These are phyloP conservation scores for Scortechinia acanthostroma DNA, from an alignment of 2,329 filamentous ascomycete species.

Conservation along the genomic window DNA sequence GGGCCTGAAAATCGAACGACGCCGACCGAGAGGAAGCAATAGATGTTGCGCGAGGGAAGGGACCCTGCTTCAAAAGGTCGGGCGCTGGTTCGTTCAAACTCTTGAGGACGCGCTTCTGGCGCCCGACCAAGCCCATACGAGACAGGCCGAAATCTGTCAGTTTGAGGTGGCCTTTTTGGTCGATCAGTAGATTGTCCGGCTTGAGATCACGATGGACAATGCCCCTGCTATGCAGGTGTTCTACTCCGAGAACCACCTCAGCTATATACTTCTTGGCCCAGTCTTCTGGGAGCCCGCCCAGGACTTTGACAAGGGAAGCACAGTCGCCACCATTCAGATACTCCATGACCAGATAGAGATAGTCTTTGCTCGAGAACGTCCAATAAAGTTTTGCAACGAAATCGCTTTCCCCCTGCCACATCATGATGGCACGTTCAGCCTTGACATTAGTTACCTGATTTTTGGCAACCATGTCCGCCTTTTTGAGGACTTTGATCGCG, in stretches of 20 bases:
- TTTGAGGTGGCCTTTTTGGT: constrained; percentile 92
- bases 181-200: constrained; percentile 93
- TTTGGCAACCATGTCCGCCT: constrained; percentile 99
- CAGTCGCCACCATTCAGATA: constrained; percentile 97
- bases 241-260: constrained; percentile 92
- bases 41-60: constrained; percentile 79
- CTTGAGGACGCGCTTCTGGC: constrained; percentile 87
- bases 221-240: constrained; percentile 86
- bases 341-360: constrained; percentile 97
- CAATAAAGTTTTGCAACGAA: constrained; percentile 98
- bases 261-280: constrained; percentile 98
- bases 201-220: constrained; percentile 97
- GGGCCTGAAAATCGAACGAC: constrained; percentile 77
- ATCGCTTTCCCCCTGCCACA: constrained; percentile 99
- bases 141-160: constrained; percentile 96
- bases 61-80: constrained; percentile 84
- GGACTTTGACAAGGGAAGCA: constrained; percentile 87
- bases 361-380: constrained; percentile 99
- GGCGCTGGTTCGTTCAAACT: constrained; percentile 77
- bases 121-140: constrained; percentile 90
- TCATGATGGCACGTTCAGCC: constrained; percentile 97
- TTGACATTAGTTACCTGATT: constrained; percentile 99
- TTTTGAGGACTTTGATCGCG: constrained; percentile 96
- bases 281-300: constrained; percentile 86
- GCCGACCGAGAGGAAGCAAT: constrained; percentile 85